Percentiles rank a stretch among this genome's conserved stretches.
These are phyloP conservation scores for Lactarius hatsudake DNA, from an alignment of 768 basidiomycete species.

Conservation along the genomic window DNA sequence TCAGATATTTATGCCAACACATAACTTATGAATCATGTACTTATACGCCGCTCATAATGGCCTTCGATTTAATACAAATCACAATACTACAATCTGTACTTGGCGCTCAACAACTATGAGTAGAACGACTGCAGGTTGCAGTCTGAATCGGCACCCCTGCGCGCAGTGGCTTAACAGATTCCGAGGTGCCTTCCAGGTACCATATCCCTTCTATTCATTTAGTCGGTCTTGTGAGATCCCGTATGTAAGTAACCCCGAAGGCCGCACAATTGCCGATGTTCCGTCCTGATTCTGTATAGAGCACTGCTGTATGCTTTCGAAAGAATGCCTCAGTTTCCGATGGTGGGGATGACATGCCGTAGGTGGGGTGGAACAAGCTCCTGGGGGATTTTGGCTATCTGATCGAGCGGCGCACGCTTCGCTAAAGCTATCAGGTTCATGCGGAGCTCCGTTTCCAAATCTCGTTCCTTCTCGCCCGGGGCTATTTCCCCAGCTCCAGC, in stretches of 20 bases:
- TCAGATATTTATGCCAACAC: background rate
- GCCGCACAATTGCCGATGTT: background rate
- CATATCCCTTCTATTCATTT: background rate
- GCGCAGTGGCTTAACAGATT: background rate
- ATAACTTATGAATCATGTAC: background rate
- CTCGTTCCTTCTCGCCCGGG: constrained; percentile 42
- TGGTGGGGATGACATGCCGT: constrained; percentile 25
- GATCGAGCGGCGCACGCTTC: constrained; percentile 70
- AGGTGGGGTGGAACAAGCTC: constrained; percentile 28
- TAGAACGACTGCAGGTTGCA: background rate
- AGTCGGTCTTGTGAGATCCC: too few species aligned
- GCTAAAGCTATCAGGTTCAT: constrained; percentile 75
- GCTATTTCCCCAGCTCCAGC: constrained; percentile 21
- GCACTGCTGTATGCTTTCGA: too few species aligned
- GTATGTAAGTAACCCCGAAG: background rate
- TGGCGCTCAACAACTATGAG: background rate
- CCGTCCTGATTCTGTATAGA: background rate
- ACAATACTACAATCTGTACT: background rate
- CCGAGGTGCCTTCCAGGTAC: background rate
- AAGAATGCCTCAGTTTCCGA: constrained; percentile 13
- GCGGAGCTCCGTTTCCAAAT: constrained; percentile 53
- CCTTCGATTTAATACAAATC: background rate
- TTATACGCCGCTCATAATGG: background rate
- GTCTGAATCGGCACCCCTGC: background rate
- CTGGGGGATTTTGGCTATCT: constrained; percentile 25